phyloP scores from a whole-genome alignment of 345 rosid genomes.

The Corchorus olitorius region DNA sequence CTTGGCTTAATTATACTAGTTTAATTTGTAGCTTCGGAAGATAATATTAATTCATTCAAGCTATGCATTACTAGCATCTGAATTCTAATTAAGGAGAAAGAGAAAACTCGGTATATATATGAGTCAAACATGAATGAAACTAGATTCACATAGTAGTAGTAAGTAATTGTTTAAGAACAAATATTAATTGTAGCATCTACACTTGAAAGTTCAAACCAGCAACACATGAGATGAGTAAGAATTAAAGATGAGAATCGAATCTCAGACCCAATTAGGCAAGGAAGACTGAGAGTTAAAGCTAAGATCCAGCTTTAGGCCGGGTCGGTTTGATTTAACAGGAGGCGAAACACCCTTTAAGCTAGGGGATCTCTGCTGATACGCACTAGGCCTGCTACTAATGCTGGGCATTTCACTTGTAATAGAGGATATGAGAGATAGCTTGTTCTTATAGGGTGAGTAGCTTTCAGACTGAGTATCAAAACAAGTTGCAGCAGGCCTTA shows the following conservation, averaged over 20 bases:
- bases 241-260: conserved; percentile 3
- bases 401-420: conserved; percentile 46
- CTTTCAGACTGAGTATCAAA: conserved; percentile 79
- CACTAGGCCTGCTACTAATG: conserved; percentile 37
- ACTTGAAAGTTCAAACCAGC: conserved; percentile 16
- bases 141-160: background rate
- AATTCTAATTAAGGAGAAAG: background rate
- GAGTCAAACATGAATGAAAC: background rate
- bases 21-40: no score
- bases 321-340: conserved; percentile 51
- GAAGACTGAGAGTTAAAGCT: conserved; percentile 62
- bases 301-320: conserved; percentile 44
- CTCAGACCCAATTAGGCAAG: conserved; percentile 43
- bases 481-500: conserved; percentile 56
- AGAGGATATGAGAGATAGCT: conserved; percentile 46
- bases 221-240: background rate
- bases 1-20: no score
- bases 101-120: background rate
- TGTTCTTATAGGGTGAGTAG: conserved; percentile 78
- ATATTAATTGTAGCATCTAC: background rate
- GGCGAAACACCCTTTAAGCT: conserved; percentile 59
- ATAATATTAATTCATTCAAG: no score
- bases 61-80: background rate
- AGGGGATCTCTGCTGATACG: conserved; percentile 77
- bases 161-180: background rate